Base-by-base conservation (phyloP, 495 filamentous ascomycete species). In the Aspergillus kassunensis region DNA sequence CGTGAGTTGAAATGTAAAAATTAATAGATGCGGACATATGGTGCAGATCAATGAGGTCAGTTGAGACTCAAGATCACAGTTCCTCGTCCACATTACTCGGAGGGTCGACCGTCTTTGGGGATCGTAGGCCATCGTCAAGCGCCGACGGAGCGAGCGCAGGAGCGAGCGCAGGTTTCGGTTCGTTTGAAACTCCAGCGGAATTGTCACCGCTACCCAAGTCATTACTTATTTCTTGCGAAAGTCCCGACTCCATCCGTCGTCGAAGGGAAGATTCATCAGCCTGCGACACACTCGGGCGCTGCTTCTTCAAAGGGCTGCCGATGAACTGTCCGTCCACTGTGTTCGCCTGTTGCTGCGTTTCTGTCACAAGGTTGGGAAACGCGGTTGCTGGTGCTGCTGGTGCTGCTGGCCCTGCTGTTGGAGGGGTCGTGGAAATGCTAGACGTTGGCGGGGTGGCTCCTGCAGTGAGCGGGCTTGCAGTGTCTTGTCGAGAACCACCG, bases 251-350 rank as follows among this genome's bases (percentile, higher is more conserved):
- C 18, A 81, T 71, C 20, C 78, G 65, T 54, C 75, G 70, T 33
- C 72, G 68, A 34, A 78, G 62, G n/a, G 70, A 66, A 36, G 79
- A 75, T 21, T 82, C 78, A 52, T 84, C 82, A 15, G 79, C 67
- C 23, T 75, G 80, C 24, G 84, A 80, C 24, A 91, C 72, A 63
- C 85, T 89, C 4, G 84, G 82, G 15, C 90, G 75, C 18, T 89
- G 85, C 65, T 89, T 91, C 71, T 96, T 96, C 63, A 91, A 70
- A 12, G 90, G 90, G 54, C 87, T 91, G 16, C 87, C 89, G 18
- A 92, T 64, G 20, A 81, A 76, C 20, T 70, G 74, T 4, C 66
- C 70, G 31, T 78, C 78, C 30, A 74, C 52, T 9, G 66, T 51
- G 33, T 73, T 67, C 1, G 64, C 47, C 30, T 64, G 62, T 16